These are phyloP conservation scores for Botrytis squamosa DNA, from an alignment of 2,329 filamentous ascomycete species.

Conservation along the genomic window DNA sequence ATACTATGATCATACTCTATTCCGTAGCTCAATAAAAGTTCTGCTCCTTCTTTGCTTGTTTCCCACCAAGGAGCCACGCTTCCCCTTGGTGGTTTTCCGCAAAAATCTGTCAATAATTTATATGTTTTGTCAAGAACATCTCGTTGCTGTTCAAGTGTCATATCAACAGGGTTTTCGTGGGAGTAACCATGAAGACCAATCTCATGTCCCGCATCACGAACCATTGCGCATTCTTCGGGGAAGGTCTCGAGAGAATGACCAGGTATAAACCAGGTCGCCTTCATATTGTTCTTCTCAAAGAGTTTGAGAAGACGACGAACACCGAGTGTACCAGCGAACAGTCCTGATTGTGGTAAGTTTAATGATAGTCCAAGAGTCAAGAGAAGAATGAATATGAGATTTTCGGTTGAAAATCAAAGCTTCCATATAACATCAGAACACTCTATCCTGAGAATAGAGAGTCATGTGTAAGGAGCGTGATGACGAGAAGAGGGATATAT, in stretches of 20 bases:
- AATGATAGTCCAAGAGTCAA: neutral
- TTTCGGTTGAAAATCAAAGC: neutral
- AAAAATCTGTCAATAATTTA: conserved; percentile 67
- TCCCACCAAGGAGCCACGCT: conserved; percentile 78
- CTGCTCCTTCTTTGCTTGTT: conserved; percentile 63
- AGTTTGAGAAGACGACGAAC: conserved; percentile 66
- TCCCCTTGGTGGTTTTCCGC: conserved; percentile 69
- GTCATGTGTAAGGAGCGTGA: neutral
- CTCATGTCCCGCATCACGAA: conserved; percentile 64
- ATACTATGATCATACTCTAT: conserved; percentile 70
- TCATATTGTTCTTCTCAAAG: conserved; percentile 71
- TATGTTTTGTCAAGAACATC: conserved; percentile 75
- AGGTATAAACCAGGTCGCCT: conserved; percentile 65
- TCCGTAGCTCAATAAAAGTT: conserved; percentile 63
- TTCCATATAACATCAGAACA: neutral
- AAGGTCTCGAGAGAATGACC: conserved; percentile 65
- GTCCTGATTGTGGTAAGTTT: conserved; percentile 41
- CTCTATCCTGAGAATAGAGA: neutral
- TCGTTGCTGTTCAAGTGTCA: conserved; percentile 72
- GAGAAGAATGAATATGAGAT: neutral
- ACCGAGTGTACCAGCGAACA: conserved; percentile 69
- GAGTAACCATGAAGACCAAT: conserved; percentile 69
- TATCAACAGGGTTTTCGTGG: conserved; percentile 69
- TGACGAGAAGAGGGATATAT: neutral
- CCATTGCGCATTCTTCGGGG: conserved; percentile 60